These are phyloP conservation scores for Pezizomycotina sp. DNA, from an alignment of 2,329 filamentous ascomycete species.

Conservation along the genomic window DNA sequence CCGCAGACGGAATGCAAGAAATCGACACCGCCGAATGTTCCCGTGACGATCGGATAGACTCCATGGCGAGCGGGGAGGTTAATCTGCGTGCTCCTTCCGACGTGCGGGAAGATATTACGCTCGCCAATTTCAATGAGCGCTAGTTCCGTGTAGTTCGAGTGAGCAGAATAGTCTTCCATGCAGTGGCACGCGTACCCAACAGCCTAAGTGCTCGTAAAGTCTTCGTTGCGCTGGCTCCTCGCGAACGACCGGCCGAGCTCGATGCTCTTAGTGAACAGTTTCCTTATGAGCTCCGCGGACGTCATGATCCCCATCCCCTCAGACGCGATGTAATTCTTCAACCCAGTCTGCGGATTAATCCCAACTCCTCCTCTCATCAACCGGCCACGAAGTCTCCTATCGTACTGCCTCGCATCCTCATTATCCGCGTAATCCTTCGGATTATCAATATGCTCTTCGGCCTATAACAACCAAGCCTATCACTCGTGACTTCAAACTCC, in stretches of 20 bases:
- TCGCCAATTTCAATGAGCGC: slow-evolving; percentile 77
- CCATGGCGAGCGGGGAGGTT: slow-evolving; percentile 48
- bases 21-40: slow-evolving; percentile 87
- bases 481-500: slow-evolving; percentile 70
- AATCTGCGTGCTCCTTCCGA: slow-evolving; percentile 57
- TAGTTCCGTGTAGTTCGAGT: slow-evolving; percentile 85
- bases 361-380: slow-evolving; percentile 62
- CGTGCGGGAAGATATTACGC: slow-evolving; percentile 66
- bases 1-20: slow-evolving; percentile 76
- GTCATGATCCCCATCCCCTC: slow-evolving; percentile 64
- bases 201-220: too few species aligned
- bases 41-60: slow-evolving; percentile 73
- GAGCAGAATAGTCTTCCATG: slow-evolving; percentile 84
- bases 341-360: slow-evolving; percentile 56
- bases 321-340: slow-evolving; percentile 93
- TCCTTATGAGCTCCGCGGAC: slow-evolving; percentile 59
- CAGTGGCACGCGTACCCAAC: slow-evolving; percentile 75
- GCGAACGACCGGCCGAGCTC: slow-evolving; percentile 57
- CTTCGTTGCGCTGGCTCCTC: too few species aligned
- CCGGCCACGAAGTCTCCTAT: slow-evolving; percentile 62
- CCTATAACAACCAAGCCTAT: slow-evolving; percentile 64
- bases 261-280: slow-evolving; percentile 57
- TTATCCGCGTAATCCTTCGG: slow-evolving; percentile 79
- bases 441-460: slow-evolving; percentile 72
- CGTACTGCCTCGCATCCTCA: slow-evolving; percentile 65